Evolutionary conservation across 169 alveolate genomes (phyloP), one percentile per base, ranked within the genome.

Genomic region (Plasmodium gallinaceum): DNA sequence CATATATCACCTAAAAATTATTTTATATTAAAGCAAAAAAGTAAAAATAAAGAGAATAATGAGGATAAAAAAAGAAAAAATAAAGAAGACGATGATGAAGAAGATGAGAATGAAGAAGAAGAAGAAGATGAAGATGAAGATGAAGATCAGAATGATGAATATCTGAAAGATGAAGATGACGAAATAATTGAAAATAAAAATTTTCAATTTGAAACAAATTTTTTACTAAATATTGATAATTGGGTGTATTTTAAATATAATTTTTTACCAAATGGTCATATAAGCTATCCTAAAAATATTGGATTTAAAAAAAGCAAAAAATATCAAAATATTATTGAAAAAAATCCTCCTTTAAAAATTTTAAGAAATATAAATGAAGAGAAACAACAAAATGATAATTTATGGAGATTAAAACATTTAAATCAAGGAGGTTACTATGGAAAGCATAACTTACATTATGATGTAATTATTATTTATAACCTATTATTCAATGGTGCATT

Each of bases 211-310:
- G 89, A 78, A 46, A 39, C 68, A 20, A 45, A 78, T 64, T 5
- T 54, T 5, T 54, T 78, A 5, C 24, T 20, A 51, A 54, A 69
- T 32, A 9, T 78, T 7, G 58, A 64, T 0, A 78, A 78, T 45
- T 78, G 89, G 89, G 89, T 78, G n/a, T 57, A 78, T 70, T 78
- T 24, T 24, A 78, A 48, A 58, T 37, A 64, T 66, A 8, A 24
- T 60, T 65, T 78, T 60, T 58, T 78, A 14, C 89, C 78, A 14
- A 78, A 78, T 51, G 89, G 89, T 5, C 89, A 78, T 65, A 57
- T 78, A 14, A 8, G 18, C 18, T 78, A 78, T 57, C 75, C 89
- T 26, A 78, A 78, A 51, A 78, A 66, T 20, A 45, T n/a, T 20
- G 20, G 43, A 48, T 20, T 32, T 45, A 65, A 20, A 75, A 62